Evolutionary conservation across 345 rosid genomes (phyloP).

Genomic region (sweet orange (Citrus sinensis)): DNA sequence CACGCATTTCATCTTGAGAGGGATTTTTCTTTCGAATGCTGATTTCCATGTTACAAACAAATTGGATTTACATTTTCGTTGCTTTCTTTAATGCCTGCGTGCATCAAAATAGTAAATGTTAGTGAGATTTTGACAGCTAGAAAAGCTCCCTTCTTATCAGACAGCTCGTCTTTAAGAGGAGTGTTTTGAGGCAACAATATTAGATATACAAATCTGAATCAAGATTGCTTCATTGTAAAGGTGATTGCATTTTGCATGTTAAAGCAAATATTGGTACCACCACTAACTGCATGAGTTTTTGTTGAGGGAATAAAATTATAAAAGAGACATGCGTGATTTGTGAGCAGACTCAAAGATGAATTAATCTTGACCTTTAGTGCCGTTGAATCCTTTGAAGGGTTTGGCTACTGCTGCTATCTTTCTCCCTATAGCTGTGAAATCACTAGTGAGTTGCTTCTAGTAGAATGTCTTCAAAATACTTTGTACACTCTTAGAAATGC

Average conservation of each 20-base stretch:
- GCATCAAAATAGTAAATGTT: neutral
- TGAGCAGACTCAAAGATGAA: too few species aligned
- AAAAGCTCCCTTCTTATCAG: neutral
- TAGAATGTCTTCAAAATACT: too few species aligned
- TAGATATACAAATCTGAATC: neutral
- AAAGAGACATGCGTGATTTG: too few species aligned
- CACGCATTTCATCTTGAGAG: neutral
- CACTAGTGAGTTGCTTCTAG: too few species aligned
- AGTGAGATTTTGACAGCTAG: neutral
- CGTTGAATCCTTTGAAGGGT: too few species aligned
- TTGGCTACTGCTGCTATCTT: too few species aligned
- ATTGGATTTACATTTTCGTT: neutral
- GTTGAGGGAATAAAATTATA: too few species aligned
- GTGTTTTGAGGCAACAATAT: neutral
- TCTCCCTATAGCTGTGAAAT: too few species aligned
- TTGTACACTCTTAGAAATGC: too few species aligned
- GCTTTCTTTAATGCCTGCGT: neutral
- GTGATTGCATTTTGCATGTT: neutral
- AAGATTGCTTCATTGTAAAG: neutral
- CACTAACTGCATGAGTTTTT: neutral
- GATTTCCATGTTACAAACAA: neutral
- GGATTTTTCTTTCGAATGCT: conserved; percentile 1
- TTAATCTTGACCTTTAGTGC: too few species aligned
- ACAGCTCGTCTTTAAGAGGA: neutral
- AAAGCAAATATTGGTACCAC: neutral